These are phyloP conservation scores for Acorus calamus DNA, from an alignment of 106 monocot genomes.

Conservation along the genomic window DNA sequence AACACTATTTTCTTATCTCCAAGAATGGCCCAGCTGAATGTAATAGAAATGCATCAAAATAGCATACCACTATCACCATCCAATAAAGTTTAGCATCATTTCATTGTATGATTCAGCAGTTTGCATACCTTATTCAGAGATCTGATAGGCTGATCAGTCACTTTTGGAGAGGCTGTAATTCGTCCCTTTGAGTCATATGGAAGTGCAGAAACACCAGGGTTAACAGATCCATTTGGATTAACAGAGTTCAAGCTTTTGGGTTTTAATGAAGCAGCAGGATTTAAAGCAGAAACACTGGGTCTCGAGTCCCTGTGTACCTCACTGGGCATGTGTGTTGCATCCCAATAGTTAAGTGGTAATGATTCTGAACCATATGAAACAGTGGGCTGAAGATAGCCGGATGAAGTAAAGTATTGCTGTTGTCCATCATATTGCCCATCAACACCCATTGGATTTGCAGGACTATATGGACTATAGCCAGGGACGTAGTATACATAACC, in stretches of 20 bases:
- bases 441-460: background rate
- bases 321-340: background rate
- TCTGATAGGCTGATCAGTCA: constrained; percentile 3
- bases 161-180: background rate
- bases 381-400: constrained; percentile 2
- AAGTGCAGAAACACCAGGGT: background rate
- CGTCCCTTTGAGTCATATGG: constrained; percentile 5
- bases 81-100: background rate
- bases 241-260: background rate
- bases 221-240: background rate
- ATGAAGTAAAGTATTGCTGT: background rate
- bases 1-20: too few species aligned
- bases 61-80: background rate
- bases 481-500: background rate
- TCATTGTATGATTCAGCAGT: background rate
- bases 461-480: background rate
- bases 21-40: too few species aligned
- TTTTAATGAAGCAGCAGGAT: background rate
- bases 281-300: background rate
- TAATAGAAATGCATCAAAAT: background rate
- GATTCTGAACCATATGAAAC: constrained; percentile 2
- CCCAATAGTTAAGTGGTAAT: constrained; percentile 1
- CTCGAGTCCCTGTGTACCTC: constrained; percentile 1
- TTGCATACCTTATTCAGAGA: constrained; percentile 10
- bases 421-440: background rate